Conservation (phyloP, 345 rosid species). For the Sisymbrium irio region DNA sequence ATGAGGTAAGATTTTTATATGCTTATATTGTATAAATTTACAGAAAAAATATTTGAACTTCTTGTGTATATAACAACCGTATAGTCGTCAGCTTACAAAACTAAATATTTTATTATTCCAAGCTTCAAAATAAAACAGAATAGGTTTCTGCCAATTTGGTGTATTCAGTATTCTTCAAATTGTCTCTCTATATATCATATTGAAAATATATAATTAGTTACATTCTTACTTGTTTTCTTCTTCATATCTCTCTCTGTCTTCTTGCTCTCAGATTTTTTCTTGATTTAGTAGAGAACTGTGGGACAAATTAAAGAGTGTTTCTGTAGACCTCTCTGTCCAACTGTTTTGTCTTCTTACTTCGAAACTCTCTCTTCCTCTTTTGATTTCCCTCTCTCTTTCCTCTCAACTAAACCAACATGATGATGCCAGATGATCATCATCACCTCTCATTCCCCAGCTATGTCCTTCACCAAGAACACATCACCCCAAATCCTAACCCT, state of each 20-base stretch:
- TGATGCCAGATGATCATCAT: slow-evolving; percentile 56
- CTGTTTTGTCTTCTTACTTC: slow-evolving; percentile 32
- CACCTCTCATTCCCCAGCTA: slow-evolving; percentile 48
- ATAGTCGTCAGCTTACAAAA: not conserved
- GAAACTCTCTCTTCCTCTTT: slow-evolving; percentile 8
- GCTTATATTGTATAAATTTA: not conserved
- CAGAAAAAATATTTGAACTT: not conserved
- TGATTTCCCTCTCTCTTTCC: not conserved
- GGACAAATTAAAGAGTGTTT: slow-evolving; percentile 34
- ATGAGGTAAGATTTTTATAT: not conserved
- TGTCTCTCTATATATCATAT: slow-evolving; percentile 1
- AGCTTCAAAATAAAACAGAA: not conserved
- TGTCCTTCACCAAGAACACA: slow-evolving; percentile 42
- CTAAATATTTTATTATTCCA: not conserved
- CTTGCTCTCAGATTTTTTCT: slow-evolving; percentile 38
- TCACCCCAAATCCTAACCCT: slow-evolving; percentile 50
- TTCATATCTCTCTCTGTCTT: slow-evolving; percentile 26
- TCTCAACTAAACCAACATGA: slow-evolving; percentile 34
- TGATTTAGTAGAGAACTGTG: slow-evolving; percentile 39
- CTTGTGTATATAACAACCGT: not conserved
- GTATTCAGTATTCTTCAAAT: not conserved
- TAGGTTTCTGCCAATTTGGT: not conserved
- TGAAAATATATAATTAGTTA: slow-evolving; percentile 15
- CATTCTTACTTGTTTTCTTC: slow-evolving; percentile 25
- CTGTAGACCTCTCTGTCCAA: slow-evolving; percentile 25